These are phyloP conservation scores for Suhomyces vadensis DNA, from an alignment of 805 yeast genomes.

Conservation along the genomic window DNA sequence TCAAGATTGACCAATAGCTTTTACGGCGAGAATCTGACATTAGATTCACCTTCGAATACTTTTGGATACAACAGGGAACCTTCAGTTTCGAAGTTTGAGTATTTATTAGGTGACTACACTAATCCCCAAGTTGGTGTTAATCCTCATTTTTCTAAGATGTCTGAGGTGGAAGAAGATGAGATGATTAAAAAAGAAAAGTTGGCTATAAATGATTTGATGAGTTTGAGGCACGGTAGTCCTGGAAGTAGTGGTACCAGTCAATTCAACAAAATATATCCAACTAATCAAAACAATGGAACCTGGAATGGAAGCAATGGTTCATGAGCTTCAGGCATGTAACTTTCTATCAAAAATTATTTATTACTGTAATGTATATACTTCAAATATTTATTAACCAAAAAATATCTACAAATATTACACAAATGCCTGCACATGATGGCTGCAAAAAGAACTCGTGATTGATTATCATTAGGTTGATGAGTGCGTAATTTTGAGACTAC, in stretches of 20 bases:
- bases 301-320: conserved; percentile 3
- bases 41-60: conserved; percentile 1
- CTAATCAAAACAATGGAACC: neutral
- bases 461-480: too few species aligned
- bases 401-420: too few species aligned
- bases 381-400: too few species aligned
- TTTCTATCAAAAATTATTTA: neutral
- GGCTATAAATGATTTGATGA: conserved; percentile 24
- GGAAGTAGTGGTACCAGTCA: neutral
- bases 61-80: conserved; percentile 13
- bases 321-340: neutral
- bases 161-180: conserved; percentile 16
- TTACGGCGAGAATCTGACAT: neutral
- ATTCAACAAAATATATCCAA: neutral
- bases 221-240: conserved; percentile 12
- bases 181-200: conserved; percentile 30
- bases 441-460: neutral
- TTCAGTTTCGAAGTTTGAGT: conserved; percentile 14
- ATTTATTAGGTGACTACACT: conserved; percentile 11
- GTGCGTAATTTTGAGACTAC: neutral
- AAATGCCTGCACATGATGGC: too few species aligned
- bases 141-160: neutral
- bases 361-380: too few species aligned
- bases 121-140: neutral
- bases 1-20: neutral